Conservation (phyloP, 2,329 filamentous ascomycete genomes). For the Fonsecaea nubica region DNA sequence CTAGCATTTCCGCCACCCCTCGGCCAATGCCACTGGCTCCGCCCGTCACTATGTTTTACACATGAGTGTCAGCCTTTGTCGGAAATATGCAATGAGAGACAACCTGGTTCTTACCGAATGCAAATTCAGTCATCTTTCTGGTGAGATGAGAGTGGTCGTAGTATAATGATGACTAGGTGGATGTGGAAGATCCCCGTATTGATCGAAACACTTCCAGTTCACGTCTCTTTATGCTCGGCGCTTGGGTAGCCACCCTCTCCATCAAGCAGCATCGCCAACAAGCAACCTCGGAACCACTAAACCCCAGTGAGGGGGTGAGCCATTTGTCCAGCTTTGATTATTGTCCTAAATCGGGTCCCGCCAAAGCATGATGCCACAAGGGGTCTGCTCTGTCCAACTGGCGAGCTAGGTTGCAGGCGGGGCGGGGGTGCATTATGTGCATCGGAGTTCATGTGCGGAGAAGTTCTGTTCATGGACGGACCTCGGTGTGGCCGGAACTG, state of each 20-base stretch:
- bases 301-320: conserved; percentile 7
- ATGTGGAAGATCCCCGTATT: background rate
- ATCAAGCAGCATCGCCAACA: background rate
- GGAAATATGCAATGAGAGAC: background rate
- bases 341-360: background rate
- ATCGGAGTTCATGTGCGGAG: background rate
- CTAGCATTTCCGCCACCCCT: conserved; percentile 41
- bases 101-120: conserved; percentile 24
- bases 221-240: background rate
- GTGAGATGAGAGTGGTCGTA: background rate
- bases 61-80: background rate
- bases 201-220: background rate
- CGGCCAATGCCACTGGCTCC: conserved; percentile 42
- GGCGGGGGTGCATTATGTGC: background rate
- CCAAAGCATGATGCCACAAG: background rate
- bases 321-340: conserved; percentile 1
- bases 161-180: background rate
- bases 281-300: conserved; percentile 7
- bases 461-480: background rate
- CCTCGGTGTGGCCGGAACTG: background rate
- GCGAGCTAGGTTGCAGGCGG: background rate
- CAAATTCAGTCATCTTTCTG: conserved; percentile 29
- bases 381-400: background rate
- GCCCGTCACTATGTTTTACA: conserved; percentile 35
- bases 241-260: background rate